Percentiles rank a stretch among this genome's conserved stretches.
Conservation (phyloP, 306 rosid genomes). For the Fragaria nilgerrensis region DNA sequence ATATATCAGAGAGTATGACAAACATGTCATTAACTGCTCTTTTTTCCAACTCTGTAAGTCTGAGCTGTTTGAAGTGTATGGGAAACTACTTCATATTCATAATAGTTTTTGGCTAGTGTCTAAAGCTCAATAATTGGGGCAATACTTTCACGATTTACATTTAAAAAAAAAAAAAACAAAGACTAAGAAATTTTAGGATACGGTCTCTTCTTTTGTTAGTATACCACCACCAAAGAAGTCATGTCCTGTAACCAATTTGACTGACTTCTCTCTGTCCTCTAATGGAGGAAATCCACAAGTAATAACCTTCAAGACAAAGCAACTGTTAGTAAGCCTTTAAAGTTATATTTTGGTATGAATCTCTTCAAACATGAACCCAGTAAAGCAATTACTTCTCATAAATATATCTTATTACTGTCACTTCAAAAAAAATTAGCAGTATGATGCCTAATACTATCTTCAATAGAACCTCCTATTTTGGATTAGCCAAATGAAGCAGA, state of each 20-base stretch:
- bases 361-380: slow-evolving; percentile 8
- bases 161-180: background rate
- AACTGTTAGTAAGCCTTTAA: slow-evolving; percentile 18
- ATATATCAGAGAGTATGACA: slow-evolving; percentile 80
- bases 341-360: background rate
- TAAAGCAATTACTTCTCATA: background rate
- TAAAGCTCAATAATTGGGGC: background rate
- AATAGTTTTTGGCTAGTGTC: background rate
- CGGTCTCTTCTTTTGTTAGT: slow-evolving; percentile 72
- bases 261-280: slow-evolving; percentile 78
- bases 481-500: background rate
- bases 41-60: slow-evolving; percentile 70
- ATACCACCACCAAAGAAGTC: slow-evolving; percentile 74
- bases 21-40: slow-evolving; percentile 79
- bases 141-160: background rate
- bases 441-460: background rate
- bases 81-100: slow-evolving; percentile 30
- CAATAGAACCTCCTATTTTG: background rate
- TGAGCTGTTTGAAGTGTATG: slow-evolving; percentile 56
- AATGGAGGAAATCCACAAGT: slow-evolving; percentile 95
- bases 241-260: slow-evolving; percentile 59
- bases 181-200: slow-evolving; percentile 37
- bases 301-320: slow-evolving; percentile 51
- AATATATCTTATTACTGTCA: background rate
- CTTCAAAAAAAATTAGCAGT: background rate